These are phyloP conservation scores for Xerocomus nothofagi DNA, from an alignment of 1,284 basidiomycete genomes.

Conservation along the genomic window DNA sequence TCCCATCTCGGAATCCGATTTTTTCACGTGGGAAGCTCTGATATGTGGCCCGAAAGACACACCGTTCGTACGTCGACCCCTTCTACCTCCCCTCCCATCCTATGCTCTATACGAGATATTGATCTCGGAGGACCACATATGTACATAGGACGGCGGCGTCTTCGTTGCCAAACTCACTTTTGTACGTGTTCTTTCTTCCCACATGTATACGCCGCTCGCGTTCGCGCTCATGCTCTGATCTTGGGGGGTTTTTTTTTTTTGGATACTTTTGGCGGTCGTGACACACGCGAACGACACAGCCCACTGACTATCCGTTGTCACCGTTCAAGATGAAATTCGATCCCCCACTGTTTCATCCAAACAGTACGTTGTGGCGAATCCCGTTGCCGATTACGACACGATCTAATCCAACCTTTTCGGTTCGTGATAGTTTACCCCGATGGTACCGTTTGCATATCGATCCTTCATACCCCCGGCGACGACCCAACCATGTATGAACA, in stretches of 20 bases:
- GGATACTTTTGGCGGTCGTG: no score
- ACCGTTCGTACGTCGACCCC: conserved; percentile 72
- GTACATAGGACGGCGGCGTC: conserved; percentile 96
- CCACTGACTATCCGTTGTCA: conserved; percentile 89
- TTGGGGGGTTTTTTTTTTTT: no score
- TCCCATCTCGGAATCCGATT: conserved; percentile 91
- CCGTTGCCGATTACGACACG: no score
- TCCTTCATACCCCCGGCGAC: conserved; percentile 96
- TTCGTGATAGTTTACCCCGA: conserved; percentile 78
- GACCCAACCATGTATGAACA: conserved; percentile 90
- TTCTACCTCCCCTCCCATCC: not conserved
- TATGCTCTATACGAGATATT: no score
- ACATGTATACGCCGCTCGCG: no score
- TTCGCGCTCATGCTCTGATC: no score
- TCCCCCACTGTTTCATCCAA: conserved; percentile 96
- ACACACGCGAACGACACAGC: no score
- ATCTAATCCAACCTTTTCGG: no score
- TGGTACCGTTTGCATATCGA: conserved; percentile 97
- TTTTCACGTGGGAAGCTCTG: conserved; percentile 98
- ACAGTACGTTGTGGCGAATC: conserved; percentile 58
- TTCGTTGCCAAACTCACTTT: conserved; percentile 93
- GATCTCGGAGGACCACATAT: no score
- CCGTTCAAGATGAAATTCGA: conserved; percentile 99
- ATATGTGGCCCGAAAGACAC: conserved; percentile 97
- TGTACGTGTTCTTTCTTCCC: conserved; percentile 50